Evolutionary conservation across 2,329 filamentous ascomycete genomes (phyloP), one percentile per base, ranked within the genome.

Genomic region (Cercospora sp.): DNA sequence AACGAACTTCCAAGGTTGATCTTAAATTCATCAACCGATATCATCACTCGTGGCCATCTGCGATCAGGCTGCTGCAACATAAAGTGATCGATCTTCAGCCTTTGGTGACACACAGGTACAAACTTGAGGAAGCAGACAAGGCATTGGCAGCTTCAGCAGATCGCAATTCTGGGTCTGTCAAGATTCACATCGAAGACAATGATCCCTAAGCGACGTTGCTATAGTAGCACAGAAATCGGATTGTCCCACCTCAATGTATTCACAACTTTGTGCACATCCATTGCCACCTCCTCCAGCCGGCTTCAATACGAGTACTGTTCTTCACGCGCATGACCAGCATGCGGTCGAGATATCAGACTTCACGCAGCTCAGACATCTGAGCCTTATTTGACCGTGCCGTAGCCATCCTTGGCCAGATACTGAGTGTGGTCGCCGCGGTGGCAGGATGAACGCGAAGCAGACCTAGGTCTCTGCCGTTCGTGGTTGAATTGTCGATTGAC

Each of bases 1-100:
- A 36, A 67, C 28, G 3, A 6, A 2, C 4, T 36, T 23, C 18
- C n/a, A 10, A 72, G 66, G 69, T 91, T 70, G 84, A 90, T 72
- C 80, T 91, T 28, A 86, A 85, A 42, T 91, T 91, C 79, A 91
- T 91, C 75, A 91, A 91, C 76, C 83, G 89, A 7, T 91, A 91
- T 75, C 82, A 85, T 48, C 88, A 91, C 73, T 91, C 89, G 0
- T 91, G 89, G 89, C 89, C 89, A 0, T 84, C 86, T 0, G 89
- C 87, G 0, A 89, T 91, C 36, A 82, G 85, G 6, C 87, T 86
- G 59, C 75, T 91, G 30, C 83, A 82, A 48, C 86, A 87, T 3
- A 85, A 85, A 0, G 82, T 90, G 1, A 75, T 91, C 8, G 84
- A 90, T 74, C 79, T 90, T 20, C 88, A 88, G 74, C 84, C 83